These are phyloP conservation scores for Suillus ampliporus DNA, from an alignment of 768 basidiomycete genomes.

Conservation along the genomic window DNA sequence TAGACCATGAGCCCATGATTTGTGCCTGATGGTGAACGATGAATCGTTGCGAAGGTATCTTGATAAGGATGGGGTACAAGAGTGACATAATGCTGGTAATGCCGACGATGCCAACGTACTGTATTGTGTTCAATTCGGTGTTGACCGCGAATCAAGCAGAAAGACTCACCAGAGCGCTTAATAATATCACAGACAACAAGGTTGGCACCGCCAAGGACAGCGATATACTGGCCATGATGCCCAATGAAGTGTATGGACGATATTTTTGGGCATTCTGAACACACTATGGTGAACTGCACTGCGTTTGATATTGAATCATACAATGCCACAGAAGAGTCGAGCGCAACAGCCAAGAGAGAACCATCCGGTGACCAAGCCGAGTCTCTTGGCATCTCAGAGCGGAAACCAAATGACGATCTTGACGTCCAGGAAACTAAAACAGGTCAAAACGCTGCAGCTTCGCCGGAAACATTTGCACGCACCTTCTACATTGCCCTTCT, in stretches of 20 bases:
- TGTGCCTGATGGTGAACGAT: constrained; percentile 38
- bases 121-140: constrained; percentile 10
- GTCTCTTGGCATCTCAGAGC: constrained; percentile 66
- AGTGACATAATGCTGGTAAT: constrained; percentile 42
- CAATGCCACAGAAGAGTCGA: constrained; percentile 69
- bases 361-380: constrained; percentile 85
- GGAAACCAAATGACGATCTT: constrained; percentile 74
- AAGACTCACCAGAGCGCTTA: constrained; percentile 57
- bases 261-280: constrained; percentile 55
- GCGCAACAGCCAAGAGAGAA: constrained; percentile 79
- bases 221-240: constrained; percentile 70
- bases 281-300: constrained; percentile 63
- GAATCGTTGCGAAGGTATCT: constrained; percentile 65
- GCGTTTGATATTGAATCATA: constrained; percentile 73
- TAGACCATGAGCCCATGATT: constrained; percentile 54
- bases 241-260: constrained; percentile 71
- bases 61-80: constrained; percentile 62
- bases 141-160: not conserved
- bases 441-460: constrained; percentile 7
- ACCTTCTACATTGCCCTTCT: constrained; percentile 60
- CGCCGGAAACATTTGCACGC: constrained; percentile 24
- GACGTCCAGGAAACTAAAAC: constrained; percentile 69
- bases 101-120: constrained; percentile 67
- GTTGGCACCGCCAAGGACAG: constrained; percentile 51
- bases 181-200: constrained; percentile 79